These are phyloP conservation scores for Graphilbum sp. DNA, from an alignment of 2,329 filamentous ascomycete genomes.

Conservation along the genomic window DNA sequence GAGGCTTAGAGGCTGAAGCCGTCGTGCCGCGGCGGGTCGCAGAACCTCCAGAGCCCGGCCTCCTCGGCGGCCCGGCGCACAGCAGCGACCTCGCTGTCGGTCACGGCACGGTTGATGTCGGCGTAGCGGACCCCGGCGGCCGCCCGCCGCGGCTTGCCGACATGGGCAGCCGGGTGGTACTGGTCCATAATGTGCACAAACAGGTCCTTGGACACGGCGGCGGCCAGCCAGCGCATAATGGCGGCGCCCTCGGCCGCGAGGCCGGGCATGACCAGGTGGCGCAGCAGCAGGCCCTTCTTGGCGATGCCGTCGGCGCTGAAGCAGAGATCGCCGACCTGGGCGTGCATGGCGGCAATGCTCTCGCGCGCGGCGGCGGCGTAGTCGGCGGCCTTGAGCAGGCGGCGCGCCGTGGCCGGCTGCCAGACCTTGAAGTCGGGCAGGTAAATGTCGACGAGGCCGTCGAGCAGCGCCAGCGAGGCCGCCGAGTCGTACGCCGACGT, in stretches of 20 bases:
- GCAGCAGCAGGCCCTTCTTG: constrained; percentile 56
- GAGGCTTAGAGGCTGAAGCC: constrained; percentile 35
- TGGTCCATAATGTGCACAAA: constrained; percentile 87
- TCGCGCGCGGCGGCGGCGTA: constrained; percentile 58
- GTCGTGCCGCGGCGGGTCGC: constrained; percentile 40
- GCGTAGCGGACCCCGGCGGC: constrained; percentile 38
- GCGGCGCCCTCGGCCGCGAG: constrained; percentile 54
- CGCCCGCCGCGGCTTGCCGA: constrained; percentile 47
- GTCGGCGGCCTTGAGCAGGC: constrained; percentile 63
- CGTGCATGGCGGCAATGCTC: constrained; percentile 66
- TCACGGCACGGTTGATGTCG: constrained; percentile 63
- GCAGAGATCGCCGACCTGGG: constrained; percentile 66
- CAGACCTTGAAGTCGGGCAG: constrained; percentile 82
- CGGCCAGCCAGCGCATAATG: constrained; percentile 63
- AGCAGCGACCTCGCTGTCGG: constrained; percentile 43
- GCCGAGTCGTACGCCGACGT: constrained; percentile 68
- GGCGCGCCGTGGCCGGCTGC: constrained; percentile 46
- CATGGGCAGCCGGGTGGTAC: constrained; percentile 65
- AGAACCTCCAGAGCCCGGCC: constrained; percentile 65
- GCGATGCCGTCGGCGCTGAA: constrained; percentile 72
- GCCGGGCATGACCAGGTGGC: constrained; percentile 76
- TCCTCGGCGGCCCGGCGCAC: constrained; percentile 52
- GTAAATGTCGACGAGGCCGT: constrained; percentile 73
- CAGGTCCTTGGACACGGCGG: constrained; percentile 54
- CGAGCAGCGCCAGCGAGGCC: constrained; percentile 53